Conservation (phyloP, 371 early-diverging fungal species). For the Aphelidium insulamus region DNA sequence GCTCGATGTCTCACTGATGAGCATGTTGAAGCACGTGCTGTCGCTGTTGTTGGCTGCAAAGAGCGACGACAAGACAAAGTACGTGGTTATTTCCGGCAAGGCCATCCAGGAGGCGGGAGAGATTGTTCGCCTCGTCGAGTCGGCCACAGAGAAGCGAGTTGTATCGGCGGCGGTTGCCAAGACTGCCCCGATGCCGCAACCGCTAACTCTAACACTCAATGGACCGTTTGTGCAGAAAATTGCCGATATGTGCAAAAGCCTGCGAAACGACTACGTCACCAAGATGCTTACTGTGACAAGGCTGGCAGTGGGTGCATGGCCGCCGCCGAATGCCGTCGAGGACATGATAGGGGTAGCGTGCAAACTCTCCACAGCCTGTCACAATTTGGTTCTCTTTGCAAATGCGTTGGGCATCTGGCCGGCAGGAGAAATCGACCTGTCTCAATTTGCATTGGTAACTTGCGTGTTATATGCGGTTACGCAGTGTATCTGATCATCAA, state of each 20-base stretch:
- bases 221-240: too few species aligned
- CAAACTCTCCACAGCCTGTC: constrained; percentile 8
- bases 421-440: constrained; percentile 9
- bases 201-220: too few species aligned
- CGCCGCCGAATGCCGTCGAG: constrained; percentile 16
- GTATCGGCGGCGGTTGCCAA: too few species aligned
- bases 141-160: too few species aligned
- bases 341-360: constrained; percentile 20
- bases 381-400: constrained; percentile 10
- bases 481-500: neutral
- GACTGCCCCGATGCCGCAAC: too few species aligned
- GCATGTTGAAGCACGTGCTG: too few species aligned
- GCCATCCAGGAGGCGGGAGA: constrained; percentile 14
- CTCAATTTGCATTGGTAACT: constrained; percentile 7
- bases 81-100: constrained; percentile 17
- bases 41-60: constrained; percentile 20
- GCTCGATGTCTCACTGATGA: too few species aligned
- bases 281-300: too few species aligned
- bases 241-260: too few species aligned
- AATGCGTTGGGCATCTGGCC: constrained; percentile 13
- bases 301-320: constrained; percentile 34
- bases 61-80: constrained; percentile 16
- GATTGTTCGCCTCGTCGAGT: too few species aligned
- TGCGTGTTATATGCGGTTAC: neutral
- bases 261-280: too few species aligned